Evolutionary conservation across 1,139 yeast species (phyloP), one percentile per base, ranked within the genome.

Genomic region (Geotrichum aggregatum): DNA sequence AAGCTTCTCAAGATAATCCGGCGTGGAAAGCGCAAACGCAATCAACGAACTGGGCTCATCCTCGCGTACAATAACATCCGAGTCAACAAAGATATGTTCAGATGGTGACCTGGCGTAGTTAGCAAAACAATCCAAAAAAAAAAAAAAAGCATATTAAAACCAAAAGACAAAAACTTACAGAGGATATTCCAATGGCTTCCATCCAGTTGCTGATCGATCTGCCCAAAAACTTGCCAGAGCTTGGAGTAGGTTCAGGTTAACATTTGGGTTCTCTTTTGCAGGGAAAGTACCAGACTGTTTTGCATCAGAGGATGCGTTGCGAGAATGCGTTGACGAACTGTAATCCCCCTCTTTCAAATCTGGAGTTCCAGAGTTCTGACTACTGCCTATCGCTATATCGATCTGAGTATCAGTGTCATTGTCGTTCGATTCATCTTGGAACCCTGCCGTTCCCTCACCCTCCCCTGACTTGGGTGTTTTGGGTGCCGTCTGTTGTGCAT

Each of bases 31-130:
- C 66, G 98, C 91, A 64, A 92, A 91, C 0, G 98, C 95, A 59
- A 92, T 88, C 57, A 94, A 71, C 0, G 98, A 91, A 65, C 95
- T 86, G 6, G 98, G 98, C 66, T 94, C 99, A 67, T 89, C 97
- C 64, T 94, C 99, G 49, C 98, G 75, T 4, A 92, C 95, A 57
- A 94, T 85, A 16, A 94, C 95, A 66, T 88, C 91, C 5, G 95
- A 87, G 65, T 94, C 98, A 8, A 89, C 89, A 73, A 92, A 92
- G 4, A 94, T 81, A 66, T 94, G 98, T 63, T 94, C 98, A 0
- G 84, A 79, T 2, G 66, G 64, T 3, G 56, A 54, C n/a, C 49
- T 45, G 19, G 11, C 24, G 10, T 21, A 24, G 42, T 19, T 33
- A 21, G 35, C 38, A 30, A 21, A 33, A 22, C 40, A 18, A 16